Conservation (phyloP, 2,329 filamentous ascomycete species). For the Thielaviopsis populi region DNA sequence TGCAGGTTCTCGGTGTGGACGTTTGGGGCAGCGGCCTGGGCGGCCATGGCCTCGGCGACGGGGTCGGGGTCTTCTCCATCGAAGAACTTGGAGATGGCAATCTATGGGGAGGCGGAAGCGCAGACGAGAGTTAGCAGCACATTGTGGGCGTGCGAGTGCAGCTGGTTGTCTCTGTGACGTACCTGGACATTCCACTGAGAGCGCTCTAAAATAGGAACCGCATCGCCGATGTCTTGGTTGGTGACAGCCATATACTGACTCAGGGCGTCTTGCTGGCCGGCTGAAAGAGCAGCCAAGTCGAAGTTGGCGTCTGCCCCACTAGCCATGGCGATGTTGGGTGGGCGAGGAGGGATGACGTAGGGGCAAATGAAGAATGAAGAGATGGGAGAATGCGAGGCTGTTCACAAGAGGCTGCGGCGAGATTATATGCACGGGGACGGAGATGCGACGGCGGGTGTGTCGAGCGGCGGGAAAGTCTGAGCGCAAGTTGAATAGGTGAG, state of each 20-base stretch:
- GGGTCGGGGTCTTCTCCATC: constrained; percentile 82
- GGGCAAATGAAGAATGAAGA: background rate
- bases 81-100: constrained; percentile 94
- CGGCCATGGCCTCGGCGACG: constrained; percentile 58
- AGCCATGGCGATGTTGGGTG: constrained; percentile 19
- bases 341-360: background rate
- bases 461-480: background rate
- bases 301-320: constrained; percentile 44
- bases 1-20: constrained; percentile 61
- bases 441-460: background rate
- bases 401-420: background rate
- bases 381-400: background rate
- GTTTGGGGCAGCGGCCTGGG: constrained; percentile 46
- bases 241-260: constrained; percentile 83
- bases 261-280: constrained; percentile 66
- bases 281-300: constrained; percentile 42
- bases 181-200: constrained; percentile 96
- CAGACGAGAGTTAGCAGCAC: background rate
- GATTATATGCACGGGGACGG: too few relatives aligned
- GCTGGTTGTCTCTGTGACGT: constrained; percentile 18
- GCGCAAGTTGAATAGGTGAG: background rate
- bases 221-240: constrained; percentile 60
- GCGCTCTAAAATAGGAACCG: constrained; percentile 62
- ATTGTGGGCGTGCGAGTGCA: background rate
- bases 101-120: constrained; percentile 34